Evolutionary conservation across 768 basidiomycete species (phyloP).

Genomic region (Amanita molliuscula): DNA sequence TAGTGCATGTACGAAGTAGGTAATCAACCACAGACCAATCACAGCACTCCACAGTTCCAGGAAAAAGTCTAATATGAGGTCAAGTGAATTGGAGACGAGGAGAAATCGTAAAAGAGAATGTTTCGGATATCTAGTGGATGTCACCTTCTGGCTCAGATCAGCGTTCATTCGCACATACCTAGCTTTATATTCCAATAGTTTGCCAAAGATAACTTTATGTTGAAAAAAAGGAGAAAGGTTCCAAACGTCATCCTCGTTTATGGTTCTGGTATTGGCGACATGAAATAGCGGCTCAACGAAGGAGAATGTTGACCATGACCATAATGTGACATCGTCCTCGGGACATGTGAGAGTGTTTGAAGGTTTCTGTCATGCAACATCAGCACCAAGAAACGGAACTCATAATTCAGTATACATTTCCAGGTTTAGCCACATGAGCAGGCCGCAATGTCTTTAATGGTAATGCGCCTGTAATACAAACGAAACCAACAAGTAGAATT

Average conservation of each 20-base stretch:
- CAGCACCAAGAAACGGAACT: not conserved
- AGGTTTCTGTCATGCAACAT: conserved; percentile 28
- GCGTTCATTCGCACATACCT: conserved; percentile 17
- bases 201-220: conserved; percentile 58
- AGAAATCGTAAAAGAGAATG: conserved; percentile 55
- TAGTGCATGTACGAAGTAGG: not conserved
- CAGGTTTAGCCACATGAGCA: conserved; percentile 35
- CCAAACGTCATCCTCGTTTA: conserved; percentile 49
- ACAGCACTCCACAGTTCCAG: conserved; percentile 54
- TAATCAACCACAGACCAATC: conserved; percentile 25
- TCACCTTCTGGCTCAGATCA: not conserved
- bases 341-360: conserved; percentile 42
- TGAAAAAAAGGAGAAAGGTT: conserved; percentile 54
- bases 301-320: conserved; percentile 56
- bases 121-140: conserved; percentile 31
- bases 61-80: conserved; percentile 48
- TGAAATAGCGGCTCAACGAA: conserved; percentile 55
- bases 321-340: conserved; percentile 54
- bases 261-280: conserved; percentile 38
- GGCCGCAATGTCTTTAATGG: conserved; percentile 38
- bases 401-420: conserved; percentile 29
- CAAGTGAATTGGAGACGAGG: conserved; percentile 56
- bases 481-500: conserved; percentile 25
- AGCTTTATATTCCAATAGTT: conserved; percentile 43
- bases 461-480: conserved; percentile 45